Base-by-base conservation (phyloP, 345 rosid genomes). In the Excoecaria cochinchinensis region DNA sequence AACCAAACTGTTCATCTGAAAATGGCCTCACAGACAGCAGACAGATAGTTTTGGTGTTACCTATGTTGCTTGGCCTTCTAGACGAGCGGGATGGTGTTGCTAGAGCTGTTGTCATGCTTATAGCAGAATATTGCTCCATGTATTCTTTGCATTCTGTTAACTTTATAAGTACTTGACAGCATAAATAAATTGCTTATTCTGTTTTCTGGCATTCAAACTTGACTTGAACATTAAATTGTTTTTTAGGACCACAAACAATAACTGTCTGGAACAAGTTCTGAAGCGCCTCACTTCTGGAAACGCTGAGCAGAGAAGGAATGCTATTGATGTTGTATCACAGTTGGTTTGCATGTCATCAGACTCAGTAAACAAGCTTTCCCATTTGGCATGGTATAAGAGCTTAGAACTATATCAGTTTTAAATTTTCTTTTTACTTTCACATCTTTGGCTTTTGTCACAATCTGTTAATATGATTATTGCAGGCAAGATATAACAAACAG, bases 81-180 rank as follows among this genome's bases (percentile, higher is more conserved):
- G 97, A 94, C 73, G 93, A 92, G 87, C 79, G 89, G 88, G 97
- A 94, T 86, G 88, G 89, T 40, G 83, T 92, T 31, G 92, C 94
- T 80, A 90, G 87, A 87, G 93, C 97, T 75, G 86, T 82, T 80
- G 85, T 79, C 76, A 75, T 80, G 70, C 95, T 92, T 46, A 75
- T 94, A 55, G 96, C 95, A 79, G 98, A 92, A 77, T 92, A 84
- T 75, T 90, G 90, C 74, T 86, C 79, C 77, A 89, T 84, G 97
- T 94, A 90, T 68, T 38, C 8, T 58, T 74, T 85, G 50, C 73
- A 51, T 73, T 79, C 76, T 66, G 22, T 72, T 38, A 36, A 7
- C 6, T 61, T 31, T 74, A n/a, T 55, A 14, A 19, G 46, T 76
- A 25, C 8, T 51, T 69, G 15, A 22, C 42, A 40, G 14, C 57